Conservation (phyloP, 768 basidiomycete genomes). For the Lepiota brunneoincarnata region DNA sequence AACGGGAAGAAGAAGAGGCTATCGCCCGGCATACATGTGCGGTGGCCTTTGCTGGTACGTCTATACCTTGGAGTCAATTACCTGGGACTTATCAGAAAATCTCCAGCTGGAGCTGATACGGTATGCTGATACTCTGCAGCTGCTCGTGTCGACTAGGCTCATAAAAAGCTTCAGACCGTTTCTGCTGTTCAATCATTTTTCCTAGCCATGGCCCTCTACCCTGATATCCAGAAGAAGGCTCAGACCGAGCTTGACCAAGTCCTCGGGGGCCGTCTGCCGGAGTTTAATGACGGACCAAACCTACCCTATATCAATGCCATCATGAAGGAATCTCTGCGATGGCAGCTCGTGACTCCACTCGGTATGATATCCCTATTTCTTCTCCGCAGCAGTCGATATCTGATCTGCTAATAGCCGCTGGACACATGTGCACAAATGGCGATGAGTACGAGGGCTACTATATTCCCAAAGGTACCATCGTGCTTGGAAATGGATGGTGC, state of each 20-base stretch:
- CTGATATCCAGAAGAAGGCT: slow-evolving; percentile 22
- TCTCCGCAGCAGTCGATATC: slow-evolving; percentile 13
- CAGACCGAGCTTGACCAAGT: slow-evolving; percentile 29
- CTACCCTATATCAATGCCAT: slow-evolving; percentile 26
- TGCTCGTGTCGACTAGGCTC: background rate
- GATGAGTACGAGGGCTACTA: slow-evolving; percentile 25
- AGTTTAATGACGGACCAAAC: slow-evolving; percentile 19
- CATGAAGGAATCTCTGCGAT: slow-evolving; percentile 23
- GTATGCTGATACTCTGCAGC: slow-evolving; percentile 19
- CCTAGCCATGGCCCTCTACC: slow-evolving; percentile 28
- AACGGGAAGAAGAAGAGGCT: slow-evolving; percentile 16
- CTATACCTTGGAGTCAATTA: background rate
- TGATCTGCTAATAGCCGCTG: slow-evolving; percentile 20
- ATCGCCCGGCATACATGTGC: slow-evolving; percentile 32
- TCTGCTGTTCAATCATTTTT: slow-evolving; percentile 31
- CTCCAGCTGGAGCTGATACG: slow-evolving; percentile 39
- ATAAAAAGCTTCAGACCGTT: slow-evolving; percentile 21
- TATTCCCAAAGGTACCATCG: slow-evolving; percentile 30
- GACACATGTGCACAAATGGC: slow-evolving; percentile 21
- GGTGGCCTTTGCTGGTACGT: slow-evolving; percentile 33
- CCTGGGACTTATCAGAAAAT: background rate
- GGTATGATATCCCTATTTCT: slow-evolving; percentile 22
- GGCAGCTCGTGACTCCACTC: slow-evolving; percentile 17
- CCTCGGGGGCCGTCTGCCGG: slow-evolving; percentile 23
- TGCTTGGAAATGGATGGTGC: slow-evolving; percentile 24